Percentiles rank a stretch among this genome's conserved stretches.
phyloP scores from a whole-genome alignment of 805 yeast genomes.

The Kodamaea sagamina region DNA sequence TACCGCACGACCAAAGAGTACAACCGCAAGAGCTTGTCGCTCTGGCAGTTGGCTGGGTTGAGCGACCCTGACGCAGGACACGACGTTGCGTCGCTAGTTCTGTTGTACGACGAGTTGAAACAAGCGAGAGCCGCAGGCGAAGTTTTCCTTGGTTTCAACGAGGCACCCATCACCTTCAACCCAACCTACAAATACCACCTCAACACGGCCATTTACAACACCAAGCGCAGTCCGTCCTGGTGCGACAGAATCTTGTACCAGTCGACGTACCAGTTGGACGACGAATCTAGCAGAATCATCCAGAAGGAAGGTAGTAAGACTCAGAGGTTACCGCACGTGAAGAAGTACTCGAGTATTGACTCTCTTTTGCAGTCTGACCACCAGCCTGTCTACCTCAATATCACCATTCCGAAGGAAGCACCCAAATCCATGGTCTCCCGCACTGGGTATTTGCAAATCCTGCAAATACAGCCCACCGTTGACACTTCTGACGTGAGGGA shows the following conservation, averaged over 20 bases:
- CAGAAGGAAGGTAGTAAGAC: constrained; percentile 1
- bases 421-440: constrained; percentile 36
- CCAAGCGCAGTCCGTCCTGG: constrained; percentile 79
- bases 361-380: constrained; percentile 69
- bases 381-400: constrained; percentile 64
- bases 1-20: constrained; percentile 54
- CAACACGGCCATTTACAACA: constrained; percentile 53
- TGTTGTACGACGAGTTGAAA: constrained; percentile 53
- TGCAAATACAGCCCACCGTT: constrained; percentile 18
- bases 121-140: constrained; percentile 41
- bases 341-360: constrained; percentile 51
- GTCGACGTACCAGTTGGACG: constrained; percentile 33
- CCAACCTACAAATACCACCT: constrained; percentile 77
- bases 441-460: constrained; percentile 32
- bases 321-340: constrained; percentile 24
- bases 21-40: constrained; percentile 14
- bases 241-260: constrained; percentile 80
- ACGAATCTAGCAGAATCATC: constrained; percentile 4
- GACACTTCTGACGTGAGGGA: constrained; percentile 9
- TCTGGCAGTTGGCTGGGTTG: constrained; percentile 25
- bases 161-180: constrained; percentile 61
- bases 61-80: constrained; percentile 11
- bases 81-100: constrained; percentile 25
- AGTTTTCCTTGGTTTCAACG: constrained; percentile 64
- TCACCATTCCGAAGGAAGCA: constrained; percentile 47